Evolutionary conservation across 805 yeast genomes (phyloP).

Genomic region (Candida sakaeoensis): DNA sequence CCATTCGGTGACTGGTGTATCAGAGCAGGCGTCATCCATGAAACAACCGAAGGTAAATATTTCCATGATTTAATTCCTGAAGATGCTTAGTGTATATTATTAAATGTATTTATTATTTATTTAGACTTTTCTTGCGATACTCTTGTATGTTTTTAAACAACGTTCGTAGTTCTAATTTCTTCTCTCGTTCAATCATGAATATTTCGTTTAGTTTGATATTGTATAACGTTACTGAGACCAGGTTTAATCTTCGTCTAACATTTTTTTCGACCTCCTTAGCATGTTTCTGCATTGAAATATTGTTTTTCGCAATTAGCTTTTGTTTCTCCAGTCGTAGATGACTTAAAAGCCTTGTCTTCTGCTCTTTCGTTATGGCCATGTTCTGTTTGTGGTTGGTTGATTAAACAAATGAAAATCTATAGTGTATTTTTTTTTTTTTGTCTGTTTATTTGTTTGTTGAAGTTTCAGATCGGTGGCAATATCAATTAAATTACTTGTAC

Average conservation of each 20-base stretch:
- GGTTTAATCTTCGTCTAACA: conserved; percentile 40
- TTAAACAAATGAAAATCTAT: conserved; percentile 1
- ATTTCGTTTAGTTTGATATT: conserved; percentile 44
- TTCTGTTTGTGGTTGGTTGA: not conserved
- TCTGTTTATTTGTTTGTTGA: conserved; percentile 5
- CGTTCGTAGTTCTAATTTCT: conserved; percentile 26
- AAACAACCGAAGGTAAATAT: conserved; percentile 84
- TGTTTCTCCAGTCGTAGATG: conserved; percentile 22
- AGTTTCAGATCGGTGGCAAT: conserved; percentile 7
- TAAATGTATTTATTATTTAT: conserved; percentile 5
- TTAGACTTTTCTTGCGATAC: not conserved
- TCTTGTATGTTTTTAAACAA: conserved; percentile 24
- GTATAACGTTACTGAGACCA: conserved; percentile 48
- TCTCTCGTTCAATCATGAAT: conserved; percentile 42
- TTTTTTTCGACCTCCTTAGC: conserved; percentile 30
- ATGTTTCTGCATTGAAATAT: conserved; percentile 19
- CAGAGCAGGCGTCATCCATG: conserved; percentile 82
- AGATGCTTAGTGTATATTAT: conserved; percentile 43
- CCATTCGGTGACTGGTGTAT: conserved; percentile 93
- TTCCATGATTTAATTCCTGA: conserved; percentile 94
- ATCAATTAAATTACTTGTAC: not conserved
- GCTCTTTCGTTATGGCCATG: conserved; percentile 23
- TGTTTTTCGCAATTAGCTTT: conserved; percentile 20
- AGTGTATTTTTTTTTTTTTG: not conserved
- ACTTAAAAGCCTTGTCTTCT: conserved; percentile 35